Evolutionary conservation across 75 land plant genomes (phyloP).

Genomic region (Azolla pinnata): DNA sequence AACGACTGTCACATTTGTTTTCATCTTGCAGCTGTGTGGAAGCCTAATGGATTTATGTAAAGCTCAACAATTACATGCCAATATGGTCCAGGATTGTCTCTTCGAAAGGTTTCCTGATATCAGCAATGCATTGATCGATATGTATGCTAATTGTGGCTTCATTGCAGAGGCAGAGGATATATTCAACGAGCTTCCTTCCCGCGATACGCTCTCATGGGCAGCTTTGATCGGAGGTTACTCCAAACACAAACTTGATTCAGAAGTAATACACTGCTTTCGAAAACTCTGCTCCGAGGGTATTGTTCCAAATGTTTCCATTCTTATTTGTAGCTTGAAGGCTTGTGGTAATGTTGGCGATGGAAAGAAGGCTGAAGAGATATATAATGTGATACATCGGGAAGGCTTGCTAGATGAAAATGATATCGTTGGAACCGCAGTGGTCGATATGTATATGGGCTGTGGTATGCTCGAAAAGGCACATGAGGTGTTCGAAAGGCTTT

Average conservation of each 20-base stretch:
- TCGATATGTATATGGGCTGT: conserved; percentile 20
- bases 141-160: conserved; percentile 44
- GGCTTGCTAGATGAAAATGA: neutral
- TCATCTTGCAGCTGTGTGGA: no score
- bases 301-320: conserved; percentile 26
- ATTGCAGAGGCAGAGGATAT: conserved; percentile 35
- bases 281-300: conserved; percentile 33
- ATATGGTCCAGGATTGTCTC: no score
- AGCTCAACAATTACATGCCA: no score
- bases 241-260: conserved; percentile 36
- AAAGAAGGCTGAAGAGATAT: neutral
- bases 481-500: conserved; percentile 24
- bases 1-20: conserved; percentile 25
- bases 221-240: conserved; percentile 59
- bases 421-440: conserved; percentile 13
- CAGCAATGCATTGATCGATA: conserved; percentile 44
- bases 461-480: conserved; percentile 23
- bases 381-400: neutral
- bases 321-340: conserved; percentile 4
- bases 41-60: no score
- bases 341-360: neutral
- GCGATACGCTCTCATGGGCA: conserved; percentile 59
- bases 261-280: conserved; percentile 35
- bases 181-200: conserved; percentile 29
- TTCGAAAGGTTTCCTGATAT: conserved; percentile 23